Evolutionary conservation across 345 rosid species (phyloP), one percentile per base, ranked within the genome.

Genomic region (Citrus maxima): DNA sequence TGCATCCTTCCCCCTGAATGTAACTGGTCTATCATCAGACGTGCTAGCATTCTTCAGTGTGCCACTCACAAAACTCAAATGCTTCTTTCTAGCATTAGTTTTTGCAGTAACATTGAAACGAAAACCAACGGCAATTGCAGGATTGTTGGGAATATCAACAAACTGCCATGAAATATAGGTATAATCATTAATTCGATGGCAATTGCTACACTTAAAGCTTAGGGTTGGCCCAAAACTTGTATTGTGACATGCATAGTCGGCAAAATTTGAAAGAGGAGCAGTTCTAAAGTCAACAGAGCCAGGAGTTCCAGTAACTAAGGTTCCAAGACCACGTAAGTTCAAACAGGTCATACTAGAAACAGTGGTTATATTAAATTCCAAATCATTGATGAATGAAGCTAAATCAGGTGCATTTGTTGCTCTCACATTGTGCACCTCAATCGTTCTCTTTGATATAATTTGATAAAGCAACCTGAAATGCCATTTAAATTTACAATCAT

Each of bases 401-500:
- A 96, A 82, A 60, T 96, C 99, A 10, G 94, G 91, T 72, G 90
- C 95, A 80, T 86, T 86, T 60, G 92, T 84, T 51, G 99, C 99
- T 86, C 83, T 88, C 75, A 96, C 97, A 46, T 91, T 96, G 80
- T 91, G 98, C 71, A 93, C 93, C 83, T 94, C 98, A 46, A 96
- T 88, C 60, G 84, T 84, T 86, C 99, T 88, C 84, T 89, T 96
- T 58, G 94, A 81, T 79, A 96, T 91, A 67, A 92, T 80, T 83
- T 96, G 99, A 88, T 96, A 96, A 77, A 96, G 98, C 88, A 94
- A 77, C 90, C 99, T 96, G 96, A 87, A 83, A 82, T 69, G 16
- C 79, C 78, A 84, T 86, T 70, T 85, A 79, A 89, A 55, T 42
- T 51, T 70, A 67, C 67, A 62, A 38, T 74, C 51, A 66, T 65